phyloP scores from a whole-genome alignment of 129 eudicot genomes.

The Apium graveolens region DNA sequence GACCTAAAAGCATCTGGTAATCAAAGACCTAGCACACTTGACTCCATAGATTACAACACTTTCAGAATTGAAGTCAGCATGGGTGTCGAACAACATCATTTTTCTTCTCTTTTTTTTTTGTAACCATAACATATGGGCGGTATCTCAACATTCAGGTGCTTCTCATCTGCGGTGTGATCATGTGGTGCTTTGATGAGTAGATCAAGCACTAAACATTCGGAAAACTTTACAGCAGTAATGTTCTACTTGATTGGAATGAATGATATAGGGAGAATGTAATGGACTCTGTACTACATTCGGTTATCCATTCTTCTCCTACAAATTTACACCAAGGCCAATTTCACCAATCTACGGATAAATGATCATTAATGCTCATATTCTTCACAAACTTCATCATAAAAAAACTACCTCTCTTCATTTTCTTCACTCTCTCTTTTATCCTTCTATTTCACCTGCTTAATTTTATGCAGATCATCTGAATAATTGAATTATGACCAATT shows the following conservation, averaged over 20 bases:
- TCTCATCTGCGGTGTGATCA: neutral
- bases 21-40: neutral
- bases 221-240: neutral
- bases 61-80: neutral
- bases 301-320: neutral
- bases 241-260: neutral
- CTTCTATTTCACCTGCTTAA: neutral
- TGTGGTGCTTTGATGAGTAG: neutral
- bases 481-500: neutral
- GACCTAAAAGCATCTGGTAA: neutral
- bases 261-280: neutral
- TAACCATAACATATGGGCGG: neutral
- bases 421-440: neutral
- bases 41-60: neutral
- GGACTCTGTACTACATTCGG: neutral
- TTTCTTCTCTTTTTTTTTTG: neutral
- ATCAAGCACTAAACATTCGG: neutral
- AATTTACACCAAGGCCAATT: neutral
- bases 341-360: neutral
- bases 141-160: neutral
- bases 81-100: neutral
- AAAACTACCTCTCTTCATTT: neutral
- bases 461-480: neutral
- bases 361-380: neutral
- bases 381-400: neutral